phyloP scores from a whole-genome alignment of 2,329 filamentous ascomycete species.

The Fusarium sp. region DNA sequence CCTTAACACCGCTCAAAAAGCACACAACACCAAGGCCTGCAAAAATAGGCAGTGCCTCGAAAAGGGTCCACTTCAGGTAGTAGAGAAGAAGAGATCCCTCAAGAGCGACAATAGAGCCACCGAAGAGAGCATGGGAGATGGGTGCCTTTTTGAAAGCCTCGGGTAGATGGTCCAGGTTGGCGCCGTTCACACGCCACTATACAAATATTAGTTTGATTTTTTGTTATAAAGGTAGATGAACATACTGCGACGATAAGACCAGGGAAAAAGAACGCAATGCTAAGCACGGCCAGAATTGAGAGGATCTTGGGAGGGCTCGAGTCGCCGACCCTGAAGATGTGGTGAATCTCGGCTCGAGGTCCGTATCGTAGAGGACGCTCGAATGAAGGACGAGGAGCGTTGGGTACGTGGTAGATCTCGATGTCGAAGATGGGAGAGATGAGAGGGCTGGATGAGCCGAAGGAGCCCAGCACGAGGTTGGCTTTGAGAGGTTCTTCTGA shows the following conservation, averaged over 20 bases:
- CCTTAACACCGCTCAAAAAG: constrained; percentile 89
- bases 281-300: constrained; percentile 79
- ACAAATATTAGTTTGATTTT: constrained; percentile 34
- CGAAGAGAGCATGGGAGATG: constrained; percentile 84
- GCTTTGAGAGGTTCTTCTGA: constrained; percentile 77
- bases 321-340: constrained; percentile 86
- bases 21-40: constrained; percentile 75
- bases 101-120: constrained; percentile 86
- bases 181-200: constrained; percentile 85
- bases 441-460: constrained; percentile 78
- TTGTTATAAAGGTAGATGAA: constrained; percentile 9
- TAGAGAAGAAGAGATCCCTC: constrained; percentile 96
- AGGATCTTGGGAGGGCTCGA: constrained; percentile 84
- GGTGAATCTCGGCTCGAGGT: constrained; percentile 85
- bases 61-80: constrained; percentile 91
- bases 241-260: constrained; percentile 77
- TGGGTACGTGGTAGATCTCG: constrained; percentile 71
- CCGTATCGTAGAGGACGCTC: constrained; percentile 84
- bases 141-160: constrained; percentile 82
- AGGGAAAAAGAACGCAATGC: constrained; percentile 79
- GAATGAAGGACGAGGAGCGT: constrained; percentile 67
- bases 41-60: constrained; percentile 84
- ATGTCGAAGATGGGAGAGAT: constrained; percentile 79
- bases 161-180: constrained; percentile 81
- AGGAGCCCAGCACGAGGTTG: constrained; percentile 87